Evolutionary conservation across 2,329 filamentous ascomycete genomes (phyloP).

Genomic region (Didymella sp.): DNA sequence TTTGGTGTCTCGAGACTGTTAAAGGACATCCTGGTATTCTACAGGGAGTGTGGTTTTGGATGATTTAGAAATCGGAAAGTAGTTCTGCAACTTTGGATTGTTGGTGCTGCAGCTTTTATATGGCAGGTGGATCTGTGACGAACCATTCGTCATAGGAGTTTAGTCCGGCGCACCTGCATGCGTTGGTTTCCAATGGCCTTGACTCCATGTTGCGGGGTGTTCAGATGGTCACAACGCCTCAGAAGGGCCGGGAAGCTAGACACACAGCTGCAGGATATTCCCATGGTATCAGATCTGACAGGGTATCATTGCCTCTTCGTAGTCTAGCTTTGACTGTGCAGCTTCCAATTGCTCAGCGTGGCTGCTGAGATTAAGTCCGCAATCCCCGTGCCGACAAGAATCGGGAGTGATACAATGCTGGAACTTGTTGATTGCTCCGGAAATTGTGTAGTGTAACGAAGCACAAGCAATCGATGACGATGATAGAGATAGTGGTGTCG

Average conservation of each 20-base stretch:
- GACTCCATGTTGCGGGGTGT: constrained; percentile 4
- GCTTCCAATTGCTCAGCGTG: not conserved
- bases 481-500: not conserved
- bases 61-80: not conserved
- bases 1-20: constrained; percentile 6
- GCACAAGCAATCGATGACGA: not conserved
- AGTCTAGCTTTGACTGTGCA: not conserved
- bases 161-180: not conserved
- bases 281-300: not conserved
- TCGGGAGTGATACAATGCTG: not conserved
- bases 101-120: not conserved
- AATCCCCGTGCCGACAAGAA: not conserved
- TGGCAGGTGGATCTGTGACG: not conserved
- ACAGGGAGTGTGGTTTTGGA: not conserved
- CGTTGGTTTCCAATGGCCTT: not conserved
- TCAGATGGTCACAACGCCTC: not conserved
- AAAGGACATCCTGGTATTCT: constrained; percentile 10
- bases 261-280: too few relatives aligned
- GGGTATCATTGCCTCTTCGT: not conserved
- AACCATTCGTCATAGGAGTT: not conserved
- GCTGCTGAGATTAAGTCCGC: not conserved
- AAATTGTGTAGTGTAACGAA: not conserved
- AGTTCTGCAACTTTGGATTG: not conserved
- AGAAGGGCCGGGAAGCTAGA: not conserved
- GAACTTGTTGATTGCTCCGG: not conserved